phyloP scores from a whole-genome alignment of 1,284 basidiomycete species.

The Ceratobasidium sp. region DNA sequence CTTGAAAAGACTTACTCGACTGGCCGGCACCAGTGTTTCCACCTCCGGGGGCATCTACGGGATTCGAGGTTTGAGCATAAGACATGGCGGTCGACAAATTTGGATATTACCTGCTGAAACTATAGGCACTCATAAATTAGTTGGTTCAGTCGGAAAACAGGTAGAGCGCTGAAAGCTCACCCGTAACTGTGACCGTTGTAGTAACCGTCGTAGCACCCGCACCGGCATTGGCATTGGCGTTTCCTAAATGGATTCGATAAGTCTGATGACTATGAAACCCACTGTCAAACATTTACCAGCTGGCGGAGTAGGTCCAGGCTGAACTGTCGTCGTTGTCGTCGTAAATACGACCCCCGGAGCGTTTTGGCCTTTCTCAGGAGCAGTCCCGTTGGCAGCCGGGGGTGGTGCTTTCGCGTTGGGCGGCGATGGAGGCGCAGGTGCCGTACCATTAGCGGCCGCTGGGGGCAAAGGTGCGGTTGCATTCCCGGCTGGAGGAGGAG shows the following conservation, averaged over 20 bases:
- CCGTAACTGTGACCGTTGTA: conserved; percentile 23
- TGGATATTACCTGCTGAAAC: no score
- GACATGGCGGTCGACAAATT: no score
- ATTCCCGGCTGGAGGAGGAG: not conserved
- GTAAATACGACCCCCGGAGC: not conserved
- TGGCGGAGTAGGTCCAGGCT: not conserved
- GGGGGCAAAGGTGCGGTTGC: not conserved
- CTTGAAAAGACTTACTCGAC: not conserved
- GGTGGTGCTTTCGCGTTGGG: no score
- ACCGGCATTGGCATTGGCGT: not conserved
- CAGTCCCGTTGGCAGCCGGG: not conserved
- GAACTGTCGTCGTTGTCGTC: not conserved
- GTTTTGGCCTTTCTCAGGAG: not conserved
- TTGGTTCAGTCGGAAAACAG: no score
- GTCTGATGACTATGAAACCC: not conserved
- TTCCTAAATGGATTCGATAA: not conserved
- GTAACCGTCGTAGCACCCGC: conserved; percentile 19
- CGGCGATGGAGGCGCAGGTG: not conserved
- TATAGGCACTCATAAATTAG: no score
- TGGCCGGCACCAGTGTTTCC: not conserved
- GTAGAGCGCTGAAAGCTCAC: not conserved
- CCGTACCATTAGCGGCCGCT: not conserved
- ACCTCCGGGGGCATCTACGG: not conserved
- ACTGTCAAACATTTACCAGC: not conserved
- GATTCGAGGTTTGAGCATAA: not conserved